Conservation (phyloP, 2,329 filamentous ascomycete species). For the Hymenoscyphus linearis region DNA sequence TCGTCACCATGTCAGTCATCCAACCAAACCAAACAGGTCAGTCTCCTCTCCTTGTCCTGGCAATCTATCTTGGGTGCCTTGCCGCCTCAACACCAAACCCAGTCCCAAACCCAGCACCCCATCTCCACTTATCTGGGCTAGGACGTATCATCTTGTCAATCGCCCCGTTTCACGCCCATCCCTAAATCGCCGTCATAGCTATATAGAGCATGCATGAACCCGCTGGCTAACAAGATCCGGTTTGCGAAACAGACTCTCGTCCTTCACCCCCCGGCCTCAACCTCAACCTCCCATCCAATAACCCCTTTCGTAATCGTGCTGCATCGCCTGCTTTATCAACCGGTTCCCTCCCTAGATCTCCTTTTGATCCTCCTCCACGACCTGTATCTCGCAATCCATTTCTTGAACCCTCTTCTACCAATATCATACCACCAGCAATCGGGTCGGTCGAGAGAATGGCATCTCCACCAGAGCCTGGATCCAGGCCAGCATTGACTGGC, state of each 20-base stretch:
- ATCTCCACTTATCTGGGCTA: constrained; percentile 27
- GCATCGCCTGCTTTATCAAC: constrained; percentile 49
- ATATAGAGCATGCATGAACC: constrained; percentile 25
- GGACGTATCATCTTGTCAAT: constrained; percentile 30
- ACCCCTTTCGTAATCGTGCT: constrained; percentile 72
- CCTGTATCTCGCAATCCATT: constrained; percentile 73
- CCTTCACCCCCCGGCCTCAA: constrained; percentile 49
- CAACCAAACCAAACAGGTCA: constrained; percentile 12
- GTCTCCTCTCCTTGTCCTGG: constrained; percentile 5
- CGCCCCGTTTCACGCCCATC: constrained; percentile 26
- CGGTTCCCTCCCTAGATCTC: constrained; percentile 43
- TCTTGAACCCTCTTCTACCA: constrained; percentile 47
- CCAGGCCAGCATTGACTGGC: constrained; percentile 38
- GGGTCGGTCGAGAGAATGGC: constrained; percentile 46
- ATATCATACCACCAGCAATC: constrained; percentile 10
- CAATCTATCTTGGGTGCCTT: constrained; percentile 13
- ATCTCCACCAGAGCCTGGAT: constrained; percentile 35
- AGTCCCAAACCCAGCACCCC: constrained; percentile 14
- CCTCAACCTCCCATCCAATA: constrained; percentile 68
- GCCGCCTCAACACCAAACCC: constrained; percentile 20
- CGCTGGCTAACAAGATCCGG: constrained; percentile 26
- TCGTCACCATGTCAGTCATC: constrained; percentile 10
- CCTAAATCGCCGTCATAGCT: constrained; percentile 17
- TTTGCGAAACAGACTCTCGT: constrained; percentile 21
- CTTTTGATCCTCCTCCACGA: constrained; percentile 51